Percentiles rank a stretch among this genome's conserved stretches.
Evolutionary conservation across 768 basidiomycete genomes (phyloP).

Genomic region (Tremella mesenterica): DNA sequence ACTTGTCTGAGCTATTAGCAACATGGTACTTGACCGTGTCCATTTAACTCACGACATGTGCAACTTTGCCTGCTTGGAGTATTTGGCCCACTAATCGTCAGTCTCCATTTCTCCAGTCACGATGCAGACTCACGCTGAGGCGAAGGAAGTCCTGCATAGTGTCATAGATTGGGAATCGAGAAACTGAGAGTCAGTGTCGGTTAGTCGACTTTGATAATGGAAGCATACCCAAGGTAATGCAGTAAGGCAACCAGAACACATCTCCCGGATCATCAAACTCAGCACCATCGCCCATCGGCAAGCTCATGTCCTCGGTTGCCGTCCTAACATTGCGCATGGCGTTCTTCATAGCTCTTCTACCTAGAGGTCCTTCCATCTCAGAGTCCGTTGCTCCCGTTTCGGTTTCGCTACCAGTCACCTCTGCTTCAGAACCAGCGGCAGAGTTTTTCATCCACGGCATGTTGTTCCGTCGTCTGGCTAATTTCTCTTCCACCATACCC

Average conservation of each 20-base stretch:
- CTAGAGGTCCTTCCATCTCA: constrained; percentile 16
- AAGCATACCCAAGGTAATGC: constrained; percentile 53
- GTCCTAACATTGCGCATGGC: background rate
- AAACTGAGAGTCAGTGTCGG: constrained; percentile 53
- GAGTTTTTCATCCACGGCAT: constrained; percentile 6
- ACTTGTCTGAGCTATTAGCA: constrained; percentile 22
- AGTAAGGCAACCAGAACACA: constrained; percentile 83
- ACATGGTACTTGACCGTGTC: no score
- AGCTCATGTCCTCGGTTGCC: background rate
- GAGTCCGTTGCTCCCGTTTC: constrained; percentile 23
- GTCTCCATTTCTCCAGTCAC: background rate
- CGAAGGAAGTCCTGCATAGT: constrained; percentile 91
- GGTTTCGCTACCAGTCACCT: constrained; percentile 15
- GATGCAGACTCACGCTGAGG: constrained; percentile 46
- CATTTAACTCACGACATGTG: constrained; percentile 55
- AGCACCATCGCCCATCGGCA: constrained; percentile 18
- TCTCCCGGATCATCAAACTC: constrained; percentile 27
- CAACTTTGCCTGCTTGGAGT: constrained; percentile 76
- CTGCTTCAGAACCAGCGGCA: constrained; percentile 5
- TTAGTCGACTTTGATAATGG: constrained; percentile 1
- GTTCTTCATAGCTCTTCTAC: background rate
- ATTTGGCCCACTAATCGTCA: constrained; percentile 29
- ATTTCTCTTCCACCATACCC: background rate
- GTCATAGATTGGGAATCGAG: constrained; percentile 87
- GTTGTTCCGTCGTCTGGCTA: background rate